Conservation (phyloP, 2,329 filamentous ascomycete species). For the Trichophyton rubrum region DNA sequence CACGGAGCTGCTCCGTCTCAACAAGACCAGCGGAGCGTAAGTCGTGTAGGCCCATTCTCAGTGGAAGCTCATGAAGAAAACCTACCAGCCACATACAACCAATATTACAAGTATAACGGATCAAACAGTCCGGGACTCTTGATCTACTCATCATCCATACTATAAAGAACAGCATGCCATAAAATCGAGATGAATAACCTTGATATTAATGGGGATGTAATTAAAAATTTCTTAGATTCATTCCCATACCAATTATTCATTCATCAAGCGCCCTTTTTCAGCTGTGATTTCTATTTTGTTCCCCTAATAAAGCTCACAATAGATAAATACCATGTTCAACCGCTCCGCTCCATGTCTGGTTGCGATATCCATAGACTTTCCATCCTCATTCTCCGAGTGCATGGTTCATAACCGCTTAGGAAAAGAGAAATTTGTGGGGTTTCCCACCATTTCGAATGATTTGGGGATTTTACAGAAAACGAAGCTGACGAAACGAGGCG, state of each 20-base stretch:
- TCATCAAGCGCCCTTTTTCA: not conserved
- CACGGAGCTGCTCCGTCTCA: too few relatives aligned
- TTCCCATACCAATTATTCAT: constrained; percentile 1
- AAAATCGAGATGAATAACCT: not conserved
- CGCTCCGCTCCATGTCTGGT: not conserved
- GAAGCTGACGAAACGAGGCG: not conserved
- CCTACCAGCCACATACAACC: too few relatives aligned
- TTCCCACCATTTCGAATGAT: not conserved
- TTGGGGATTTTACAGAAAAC: not conserved
- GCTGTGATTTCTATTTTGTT: constrained; percentile 1
- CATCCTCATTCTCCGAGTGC: not conserved
- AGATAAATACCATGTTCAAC: constrained; percentile 1
- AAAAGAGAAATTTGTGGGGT: not conserved
- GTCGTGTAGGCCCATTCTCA: too few relatives aligned
- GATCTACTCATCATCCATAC: too few relatives aligned
- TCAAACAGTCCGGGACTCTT: too few relatives aligned
- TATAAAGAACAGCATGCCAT: not conserved
- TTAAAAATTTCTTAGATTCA: not conserved
- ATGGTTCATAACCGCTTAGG: not conserved
- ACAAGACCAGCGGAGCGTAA: too few relatives aligned
- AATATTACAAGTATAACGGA: too few relatives aligned
- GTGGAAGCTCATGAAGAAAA: too few relatives aligned
- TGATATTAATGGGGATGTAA: not conserved
- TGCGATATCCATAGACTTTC: not conserved
- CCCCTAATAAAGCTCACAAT: not conserved